A percentile compares a stretch with the other conserved stretches of the same genome.
Evolutionary conservation across 768 basidiomycete species (phyloP).

Genomic region (Phanerochaete sordida): DNA sequence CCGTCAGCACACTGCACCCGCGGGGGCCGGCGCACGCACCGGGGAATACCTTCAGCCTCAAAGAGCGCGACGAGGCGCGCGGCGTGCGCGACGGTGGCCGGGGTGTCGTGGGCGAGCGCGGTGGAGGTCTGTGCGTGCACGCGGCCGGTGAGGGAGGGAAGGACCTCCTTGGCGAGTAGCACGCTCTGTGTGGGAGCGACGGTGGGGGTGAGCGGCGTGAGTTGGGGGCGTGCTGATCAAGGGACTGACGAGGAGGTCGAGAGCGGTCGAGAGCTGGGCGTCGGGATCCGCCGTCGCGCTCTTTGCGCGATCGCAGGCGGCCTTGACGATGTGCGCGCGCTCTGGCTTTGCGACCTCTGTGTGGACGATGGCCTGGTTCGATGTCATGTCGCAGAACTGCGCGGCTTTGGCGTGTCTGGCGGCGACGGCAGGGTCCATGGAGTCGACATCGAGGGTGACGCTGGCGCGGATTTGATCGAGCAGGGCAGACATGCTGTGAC

Average conservation of each 20-base stretch:
- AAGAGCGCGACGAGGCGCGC: slow-evolving; percentile 38
- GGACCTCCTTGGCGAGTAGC: slow-evolving; percentile 39
- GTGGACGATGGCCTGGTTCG: slow-evolving; percentile 42
- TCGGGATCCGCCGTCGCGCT: slow-evolving; percentile 17
- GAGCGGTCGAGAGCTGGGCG: slow-evolving; percentile 29
- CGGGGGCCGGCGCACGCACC: slow-evolving; percentile 18
- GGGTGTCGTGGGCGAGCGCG: slow-evolving; percentile 36
- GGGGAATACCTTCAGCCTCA: slow-evolving; percentile 39
- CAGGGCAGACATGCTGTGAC: slow-evolving; percentile 25
- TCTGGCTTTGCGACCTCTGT: slow-evolving; percentile 31
- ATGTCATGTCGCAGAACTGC: too few species aligned
- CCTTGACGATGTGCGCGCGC: slow-evolving; percentile 27
- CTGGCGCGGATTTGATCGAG: slow-evolving; percentile 34
- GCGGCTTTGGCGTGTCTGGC: too few species aligned
- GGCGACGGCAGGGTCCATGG: slow-evolving; percentile 46
- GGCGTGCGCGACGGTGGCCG: slow-evolving; percentile 41
- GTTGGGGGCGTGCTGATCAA: too few species aligned
- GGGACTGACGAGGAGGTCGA: slow-evolving; percentile 35
- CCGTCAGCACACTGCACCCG: background rate
- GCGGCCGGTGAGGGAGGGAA: slow-evolving; percentile 38
- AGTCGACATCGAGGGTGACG: slow-evolving; percentile 43
- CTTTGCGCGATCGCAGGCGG: slow-evolving; percentile 27
- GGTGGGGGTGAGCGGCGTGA: too few species aligned
- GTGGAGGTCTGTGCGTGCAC: slow-evolving; percentile 45
- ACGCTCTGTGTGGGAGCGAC: slow-evolving; percentile 32